phyloP scores from a whole-genome alignment of 2,329 filamentous ascomycete species.

The Nothopassalora personata region DNA sequence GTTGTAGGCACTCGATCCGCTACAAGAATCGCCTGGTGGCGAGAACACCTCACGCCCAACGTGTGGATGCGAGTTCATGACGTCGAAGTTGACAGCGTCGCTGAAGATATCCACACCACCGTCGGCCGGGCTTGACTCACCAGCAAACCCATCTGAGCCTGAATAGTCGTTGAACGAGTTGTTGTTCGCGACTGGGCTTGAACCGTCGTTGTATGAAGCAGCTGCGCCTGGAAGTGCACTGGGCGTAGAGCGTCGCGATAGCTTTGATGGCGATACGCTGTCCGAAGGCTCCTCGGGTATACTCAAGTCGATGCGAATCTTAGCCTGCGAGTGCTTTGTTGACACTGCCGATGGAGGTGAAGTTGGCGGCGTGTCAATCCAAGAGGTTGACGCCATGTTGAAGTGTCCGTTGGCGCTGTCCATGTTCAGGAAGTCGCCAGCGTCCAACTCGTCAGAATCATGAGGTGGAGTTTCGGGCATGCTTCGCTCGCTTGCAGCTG shows the following conservation, averaged over 20 bases:
- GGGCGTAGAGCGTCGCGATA: slow-evolving; percentile 23
- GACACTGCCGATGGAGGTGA: slow-evolving; percentile 22
- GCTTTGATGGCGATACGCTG: slow-evolving; percentile 23
- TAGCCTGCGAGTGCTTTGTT: slow-evolving; percentile 12
- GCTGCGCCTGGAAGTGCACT: slow-evolving; percentile 5
- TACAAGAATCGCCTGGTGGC: slow-evolving; percentile 26
- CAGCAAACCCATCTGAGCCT: slow-evolving; percentile 8
- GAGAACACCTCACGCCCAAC: slow-evolving; percentile 24
- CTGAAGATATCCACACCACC: slow-evolving; percentile 19
- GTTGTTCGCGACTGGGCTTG: slow-evolving; percentile 15
- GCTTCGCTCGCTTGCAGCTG: slow-evolving; percentile 28
- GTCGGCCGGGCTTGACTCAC: slow-evolving; percentile 19
- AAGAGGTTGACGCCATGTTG: slow-evolving; percentile 19
- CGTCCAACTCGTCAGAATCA: slow-evolving; percentile 26
- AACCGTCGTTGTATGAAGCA: slow-evolving; percentile 15
- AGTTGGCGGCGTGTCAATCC: slow-evolving; percentile 31
- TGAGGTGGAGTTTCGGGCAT: slow-evolving; percentile 31
- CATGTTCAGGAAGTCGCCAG: slow-evolving; percentile 28
- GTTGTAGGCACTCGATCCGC: slow-evolving; percentile 26
- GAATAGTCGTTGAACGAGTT: slow-evolving; percentile 15
- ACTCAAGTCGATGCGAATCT: slow-evolving; percentile 21
- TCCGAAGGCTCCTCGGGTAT: slow-evolving; percentile 15
- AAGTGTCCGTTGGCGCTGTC: slow-evolving; percentile 20
- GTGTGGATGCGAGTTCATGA: slow-evolving; percentile 22
- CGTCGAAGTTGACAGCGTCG: slow-evolving; percentile 20